Evolutionary conservation across 306 rosid species (phyloP).

Genomic region (Aeschynomene evenia): DNA sequence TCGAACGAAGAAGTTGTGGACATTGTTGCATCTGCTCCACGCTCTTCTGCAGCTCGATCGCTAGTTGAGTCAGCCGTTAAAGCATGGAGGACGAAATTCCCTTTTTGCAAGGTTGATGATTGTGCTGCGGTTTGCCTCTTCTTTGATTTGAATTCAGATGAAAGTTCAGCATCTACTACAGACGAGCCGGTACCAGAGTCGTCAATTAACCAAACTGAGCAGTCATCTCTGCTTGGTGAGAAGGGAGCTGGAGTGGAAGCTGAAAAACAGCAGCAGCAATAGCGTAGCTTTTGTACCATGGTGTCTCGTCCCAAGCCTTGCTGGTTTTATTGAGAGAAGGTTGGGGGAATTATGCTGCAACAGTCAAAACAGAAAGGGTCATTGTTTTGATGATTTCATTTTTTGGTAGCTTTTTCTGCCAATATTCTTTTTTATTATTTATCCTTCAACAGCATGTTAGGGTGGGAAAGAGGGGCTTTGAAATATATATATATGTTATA

Average conservation of each 20-base stretch:
- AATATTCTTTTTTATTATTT: conserved; percentile 43
- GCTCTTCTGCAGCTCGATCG: conserved; percentile 53
- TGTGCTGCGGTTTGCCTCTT: conserved; percentile 90
- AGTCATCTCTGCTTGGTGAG: conserved; percentile 29
- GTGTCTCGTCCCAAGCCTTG: conserved; percentile 44
- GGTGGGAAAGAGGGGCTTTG: conserved; percentile 19
- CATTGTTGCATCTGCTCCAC: conserved; percentile 67
- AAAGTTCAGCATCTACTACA: conserved; percentile 10
- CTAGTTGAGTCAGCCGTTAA: conserved; percentile 70
- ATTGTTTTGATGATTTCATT: conserved; percentile 35
- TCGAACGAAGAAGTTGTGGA: conserved; percentile 82
- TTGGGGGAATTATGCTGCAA: conserved; percentile 34
- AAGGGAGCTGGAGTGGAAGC: conserved; percentile 30
- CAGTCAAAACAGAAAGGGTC: conserved; percentile 30
- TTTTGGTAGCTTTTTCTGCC: conserved; percentile 38
- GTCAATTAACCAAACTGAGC: conserved; percentile 26
- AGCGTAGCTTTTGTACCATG: conserved; percentile 34
- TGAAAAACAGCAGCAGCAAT: conserved; percentile 32
- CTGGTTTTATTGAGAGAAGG: conserved; percentile 45
- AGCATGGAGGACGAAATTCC: conserved; percentile 68
- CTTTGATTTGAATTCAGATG: conserved; percentile 44
- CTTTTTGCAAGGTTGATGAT: conserved; percentile 73
- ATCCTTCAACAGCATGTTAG: conserved; percentile 32
- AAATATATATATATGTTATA: no score
- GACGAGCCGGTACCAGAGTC: conserved; percentile 28